These are phyloP conservation scores for Trifolium subterraneum DNA, from an alignment of 306 rosid species.

Conservation along the genomic window DNA sequence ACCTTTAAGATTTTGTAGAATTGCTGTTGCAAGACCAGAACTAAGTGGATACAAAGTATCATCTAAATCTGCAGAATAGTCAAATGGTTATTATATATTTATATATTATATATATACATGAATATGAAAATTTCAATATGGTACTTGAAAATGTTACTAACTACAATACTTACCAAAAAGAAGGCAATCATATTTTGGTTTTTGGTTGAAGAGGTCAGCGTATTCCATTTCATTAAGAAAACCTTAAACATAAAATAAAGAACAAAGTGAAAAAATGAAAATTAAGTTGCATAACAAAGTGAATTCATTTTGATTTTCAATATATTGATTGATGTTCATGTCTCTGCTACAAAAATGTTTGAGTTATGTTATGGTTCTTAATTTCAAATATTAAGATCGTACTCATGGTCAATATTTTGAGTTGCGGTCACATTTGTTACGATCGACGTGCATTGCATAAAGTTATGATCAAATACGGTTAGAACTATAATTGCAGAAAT, in stretches of 20 bases:
- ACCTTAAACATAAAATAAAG: slow-evolving; percentile 40
- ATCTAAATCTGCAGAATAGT: slow-evolving; percentile 76
- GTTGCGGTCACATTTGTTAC: background rate
- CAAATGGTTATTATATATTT: background rate
- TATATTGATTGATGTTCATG: background rate
- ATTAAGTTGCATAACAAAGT: slow-evolving; percentile 35
- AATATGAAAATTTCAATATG: slow-evolving; percentile 25
- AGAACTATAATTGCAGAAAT: background rate
- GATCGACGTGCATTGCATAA: background rate
- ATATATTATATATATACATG: background rate
- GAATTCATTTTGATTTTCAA: background rate
- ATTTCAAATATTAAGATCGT: background rate
- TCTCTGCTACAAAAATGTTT: background rate
- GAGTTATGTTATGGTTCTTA: background rate
- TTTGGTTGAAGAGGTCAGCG: slow-evolving; percentile 59
- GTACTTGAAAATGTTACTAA: background rate
- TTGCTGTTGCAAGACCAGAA: slow-evolving; percentile 71
- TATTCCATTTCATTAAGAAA: slow-evolving; percentile 67
- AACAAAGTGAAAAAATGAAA: slow-evolving; percentile 35
- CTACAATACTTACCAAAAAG: slow-evolving; percentile 74
- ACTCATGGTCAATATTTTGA: background rate
- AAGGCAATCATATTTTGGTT: slow-evolving; percentile 85
- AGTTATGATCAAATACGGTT: too few species aligned
- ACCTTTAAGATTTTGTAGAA: slow-evolving; percentile 81
- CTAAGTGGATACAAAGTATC: slow-evolving; percentile 91